Percentiles rank a stretch among this genome's conserved stretches.
Evolutionary conservation across 129 eudicot genomes (phyloP).

Genomic region (Pittosporum tobira): DNA sequence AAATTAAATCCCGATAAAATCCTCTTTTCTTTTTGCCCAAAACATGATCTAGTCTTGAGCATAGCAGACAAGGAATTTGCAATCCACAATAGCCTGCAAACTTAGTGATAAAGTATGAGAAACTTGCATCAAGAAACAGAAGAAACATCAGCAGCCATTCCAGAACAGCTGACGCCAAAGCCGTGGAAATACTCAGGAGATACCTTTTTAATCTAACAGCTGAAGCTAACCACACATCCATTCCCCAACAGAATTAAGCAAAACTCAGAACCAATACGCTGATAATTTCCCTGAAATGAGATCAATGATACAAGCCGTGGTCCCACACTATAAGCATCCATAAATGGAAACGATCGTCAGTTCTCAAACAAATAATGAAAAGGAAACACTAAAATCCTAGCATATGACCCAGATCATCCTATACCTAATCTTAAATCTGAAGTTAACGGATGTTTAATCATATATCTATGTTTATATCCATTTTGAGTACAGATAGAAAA

Average conservation of each 20-base stretch:
- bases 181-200: slow-evolving; percentile 27
- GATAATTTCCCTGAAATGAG: background rate
- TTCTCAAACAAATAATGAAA: background rate
- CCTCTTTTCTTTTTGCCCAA: slow-evolving; percentile 49
- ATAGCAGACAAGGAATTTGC: slow-evolving; percentile 68
- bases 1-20: slow-evolving; percentile 66
- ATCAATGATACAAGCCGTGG: background rate
- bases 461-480: background rate
- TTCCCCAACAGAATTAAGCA: slow-evolving; percentile 1
- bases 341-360: background rate
- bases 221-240: slow-evolving; percentile 19
- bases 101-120: slow-evolving; percentile 53
- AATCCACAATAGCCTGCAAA: slow-evolving; percentile 63
- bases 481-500: background rate
- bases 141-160: slow-evolving; percentile 81
- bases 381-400: background rate
- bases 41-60: slow-evolving; percentile 85
- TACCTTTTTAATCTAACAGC: slow-evolving; percentile 16
- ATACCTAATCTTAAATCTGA: background rate
- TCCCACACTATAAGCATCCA: background rate
- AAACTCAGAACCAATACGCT: background rate
- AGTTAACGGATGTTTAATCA: background rate
- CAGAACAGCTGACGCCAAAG: slow-evolving; percentile 54
- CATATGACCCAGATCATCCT: background rate
- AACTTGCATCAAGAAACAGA: slow-evolving; percentile 60